Base-by-base conservation (phyloP, 805 yeast species). In the Saccharomycopsis lassenensis region DNA sequence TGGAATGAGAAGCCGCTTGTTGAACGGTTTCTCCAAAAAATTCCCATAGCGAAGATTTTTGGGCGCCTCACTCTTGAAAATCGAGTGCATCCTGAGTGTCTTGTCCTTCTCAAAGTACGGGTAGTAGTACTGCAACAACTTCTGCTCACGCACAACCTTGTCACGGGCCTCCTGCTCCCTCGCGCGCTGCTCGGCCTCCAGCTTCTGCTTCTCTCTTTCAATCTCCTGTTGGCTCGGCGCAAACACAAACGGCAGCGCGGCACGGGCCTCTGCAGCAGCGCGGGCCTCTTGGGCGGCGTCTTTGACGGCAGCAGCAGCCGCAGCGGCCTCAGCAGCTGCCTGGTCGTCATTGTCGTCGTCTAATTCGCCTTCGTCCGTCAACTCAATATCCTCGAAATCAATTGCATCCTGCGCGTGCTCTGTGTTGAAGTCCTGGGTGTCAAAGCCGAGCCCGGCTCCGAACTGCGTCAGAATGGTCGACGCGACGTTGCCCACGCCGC, bases 391-490 rank as follows among this genome's bases (percentile, higher is more conserved):
- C 51, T 84, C 95, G 53, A 82, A 89, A 56, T 89, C 97, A 22
- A 86, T 63, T 7, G 98, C 98, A 55, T 87, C 89, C 5, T 74
- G 95, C 1, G 91, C 87, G 56, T 87, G 97, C 37, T 69, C 67
- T 61, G 56, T 70, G 16, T 34, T 42, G 35, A 42, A 42, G 16
- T 42, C 46, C n/a, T 30, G 33, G 2, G 43, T 42, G 24, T 42
- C 43, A n/a, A 41, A 33, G 6, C 35, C 35, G 7, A 37, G 16
- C 3, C 44, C 41, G 5, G 31, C 25, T 4, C 44, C 44, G 34
- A 41, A 41, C 22, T 38, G 33, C 12, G 28, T 14, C 30, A 24
- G 28, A n/a, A 41, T 41, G 3, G 36, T 31, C 11, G 38, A 31
- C 8, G 41, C 44, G 14, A 41, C 40, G 21, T 37, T 41, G 16